Evolutionary conservation across 2,329 filamentous ascomycete species (phyloP).

Genomic region (Pseudogymnoascus sp.): DNA sequence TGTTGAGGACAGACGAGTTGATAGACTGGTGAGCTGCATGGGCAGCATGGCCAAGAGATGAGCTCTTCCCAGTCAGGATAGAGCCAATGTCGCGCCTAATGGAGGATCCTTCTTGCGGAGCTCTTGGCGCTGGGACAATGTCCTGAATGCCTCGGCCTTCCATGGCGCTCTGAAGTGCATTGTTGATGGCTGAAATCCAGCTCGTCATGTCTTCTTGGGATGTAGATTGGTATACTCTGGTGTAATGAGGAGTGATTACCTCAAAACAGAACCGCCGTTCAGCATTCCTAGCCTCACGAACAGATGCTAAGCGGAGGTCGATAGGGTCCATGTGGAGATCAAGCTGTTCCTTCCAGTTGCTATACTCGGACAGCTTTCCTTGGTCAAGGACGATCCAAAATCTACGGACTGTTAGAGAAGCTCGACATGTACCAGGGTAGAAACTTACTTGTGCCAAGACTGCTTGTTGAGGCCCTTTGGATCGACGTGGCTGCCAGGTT

Average conservation of each 20-base stretch:
- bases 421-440: not conserved
- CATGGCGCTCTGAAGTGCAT: slow-evolving; percentile 90
- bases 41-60: slow-evolving; percentile 45
- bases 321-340: slow-evolving; percentile 98
- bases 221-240: slow-evolving; percentile 92
- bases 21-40: slow-evolving; percentile 40
- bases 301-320: slow-evolving; percentile 91
- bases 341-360: slow-evolving; percentile 96
- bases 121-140: slow-evolving; percentile 33
- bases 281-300: slow-evolving; percentile 87
- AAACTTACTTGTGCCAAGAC: slow-evolving; percentile 91
- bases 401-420: slow-evolving; percentile 40
- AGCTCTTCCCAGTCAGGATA: slow-evolving; percentile 85
- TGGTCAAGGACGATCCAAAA: slow-evolving; percentile 99
- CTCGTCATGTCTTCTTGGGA: slow-evolving; percentile 97
- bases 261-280: slow-evolving; percentile 97
- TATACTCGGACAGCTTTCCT: slow-evolving; percentile 94
- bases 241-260: slow-evolving; percentile 93
- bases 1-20: slow-evolving; percentile 28
- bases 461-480: slow-evolving; percentile 93
- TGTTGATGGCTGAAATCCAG: slow-evolving; percentile 96
- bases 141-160: slow-evolving; percentile 64
- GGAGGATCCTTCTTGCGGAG: slow-evolving; percentile 40
- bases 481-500: slow-evolving; percentile 89
- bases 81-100: slow-evolving; percentile 83